Percentiles rank a stretch among this genome's conserved stretches.
Evolutionary conservation across 768 basidiomycete genomes (phyloP).

Genomic region (Russula emetica): DNA sequence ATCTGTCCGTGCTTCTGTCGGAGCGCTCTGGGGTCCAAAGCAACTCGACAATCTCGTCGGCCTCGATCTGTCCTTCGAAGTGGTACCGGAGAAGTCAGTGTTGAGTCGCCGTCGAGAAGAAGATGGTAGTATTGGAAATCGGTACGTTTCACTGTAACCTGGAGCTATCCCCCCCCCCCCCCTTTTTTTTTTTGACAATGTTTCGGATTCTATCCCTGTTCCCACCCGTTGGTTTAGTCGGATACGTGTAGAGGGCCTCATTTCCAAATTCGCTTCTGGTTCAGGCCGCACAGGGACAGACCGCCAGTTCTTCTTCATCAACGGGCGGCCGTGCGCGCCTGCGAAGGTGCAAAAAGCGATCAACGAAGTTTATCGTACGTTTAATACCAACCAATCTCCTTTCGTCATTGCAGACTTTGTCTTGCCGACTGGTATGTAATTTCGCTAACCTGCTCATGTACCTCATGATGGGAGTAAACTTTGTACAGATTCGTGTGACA

Average conservation of each 20-base stretch:
- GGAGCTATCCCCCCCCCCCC: no score
- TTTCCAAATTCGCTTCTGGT: slow-evolving; percentile 76
- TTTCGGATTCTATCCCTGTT: slow-evolving; percentile 17
- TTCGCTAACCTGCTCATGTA: not conserved
- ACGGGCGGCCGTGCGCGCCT: slow-evolving; percentile 82
- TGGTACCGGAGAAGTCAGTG: slow-evolving; percentile 58
- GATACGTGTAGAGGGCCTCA: slow-evolving; percentile 67
- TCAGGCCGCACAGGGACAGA: slow-evolving; percentile 76
- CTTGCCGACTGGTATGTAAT: slow-evolving; percentile 65
- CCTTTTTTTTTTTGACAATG: not conserved
- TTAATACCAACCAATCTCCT: slow-evolving; percentile 70
- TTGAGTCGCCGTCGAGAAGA: slow-evolving; percentile 37
- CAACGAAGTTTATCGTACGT: slow-evolving; percentile 89
- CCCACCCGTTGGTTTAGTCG: slow-evolving; percentile 25
- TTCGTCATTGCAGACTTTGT: slow-evolving; percentile 81
- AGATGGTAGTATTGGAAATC: slow-evolving; percentile 8
- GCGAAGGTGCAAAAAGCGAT: slow-evolving; percentile 81
- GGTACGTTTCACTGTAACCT: slow-evolving; percentile 1
- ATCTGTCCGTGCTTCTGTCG: slow-evolving; percentile 58
- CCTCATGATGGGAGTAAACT: not conserved
- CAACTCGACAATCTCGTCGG: slow-evolving; percentile 70
- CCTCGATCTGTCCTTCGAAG: slow-evolving; percentile 63
- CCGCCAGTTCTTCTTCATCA: slow-evolving; percentile 89
- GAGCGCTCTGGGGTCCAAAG: slow-evolving; percentile 82
- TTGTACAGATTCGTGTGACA: slow-evolving; percentile 67